phyloP scores from a whole-genome alignment of 768 basidiomycete genomes.

The Amanita rimosa region DNA sequence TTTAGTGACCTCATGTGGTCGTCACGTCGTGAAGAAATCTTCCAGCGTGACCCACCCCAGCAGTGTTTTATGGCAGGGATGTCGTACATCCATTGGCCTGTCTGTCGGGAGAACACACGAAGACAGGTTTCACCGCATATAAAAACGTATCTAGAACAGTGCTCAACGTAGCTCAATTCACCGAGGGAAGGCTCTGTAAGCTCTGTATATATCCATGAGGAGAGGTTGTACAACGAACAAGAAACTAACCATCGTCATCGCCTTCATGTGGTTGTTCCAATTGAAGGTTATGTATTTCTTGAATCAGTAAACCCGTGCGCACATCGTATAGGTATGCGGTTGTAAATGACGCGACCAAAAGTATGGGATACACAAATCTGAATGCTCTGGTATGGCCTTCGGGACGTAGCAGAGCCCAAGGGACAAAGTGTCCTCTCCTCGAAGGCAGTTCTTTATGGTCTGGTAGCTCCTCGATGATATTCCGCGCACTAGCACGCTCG shows the following conservation, averaged over 20 bases:
- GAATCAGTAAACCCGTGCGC: slow-evolving; percentile 32
- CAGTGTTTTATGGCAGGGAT: slow-evolving; percentile 23
- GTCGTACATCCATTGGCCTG: slow-evolving; percentile 31
- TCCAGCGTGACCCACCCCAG: slow-evolving; percentile 24
- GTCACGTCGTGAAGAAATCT: slow-evolving; percentile 9
- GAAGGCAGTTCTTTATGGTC: not conserved
- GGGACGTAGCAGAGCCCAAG: slow-evolving; percentile 46
- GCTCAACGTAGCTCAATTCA: slow-evolving; percentile 52
- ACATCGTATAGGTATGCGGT: slow-evolving; percentile 56
- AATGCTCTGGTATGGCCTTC: slow-evolving; percentile 41
- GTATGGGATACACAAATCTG: slow-evolving; percentile 56
- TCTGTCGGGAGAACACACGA: slow-evolving; percentile 41
- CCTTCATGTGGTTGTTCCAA: not conserved
- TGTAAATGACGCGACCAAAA: slow-evolving; percentile 36
- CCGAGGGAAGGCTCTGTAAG: slow-evolving; percentile 15
- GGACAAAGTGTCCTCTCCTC: slow-evolving; percentile 39
- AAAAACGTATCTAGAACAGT: slow-evolving; percentile 46
- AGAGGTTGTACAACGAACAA: not conserved
- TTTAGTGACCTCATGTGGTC: not conserved
- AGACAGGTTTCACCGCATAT: slow-evolving; percentile 39
- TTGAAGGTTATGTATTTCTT: slow-evolving; percentile 35
- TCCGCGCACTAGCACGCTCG: not conserved
- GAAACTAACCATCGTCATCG: not conserved
- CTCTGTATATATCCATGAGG: not conserved
- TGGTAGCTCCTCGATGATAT: not conserved